A percentile compares a stretch with the other conserved stretches of the same genome.
phyloP scores from a whole-genome alignment of 768 basidiomycete species.

The Leucosporidium yakuticum region DNA sequence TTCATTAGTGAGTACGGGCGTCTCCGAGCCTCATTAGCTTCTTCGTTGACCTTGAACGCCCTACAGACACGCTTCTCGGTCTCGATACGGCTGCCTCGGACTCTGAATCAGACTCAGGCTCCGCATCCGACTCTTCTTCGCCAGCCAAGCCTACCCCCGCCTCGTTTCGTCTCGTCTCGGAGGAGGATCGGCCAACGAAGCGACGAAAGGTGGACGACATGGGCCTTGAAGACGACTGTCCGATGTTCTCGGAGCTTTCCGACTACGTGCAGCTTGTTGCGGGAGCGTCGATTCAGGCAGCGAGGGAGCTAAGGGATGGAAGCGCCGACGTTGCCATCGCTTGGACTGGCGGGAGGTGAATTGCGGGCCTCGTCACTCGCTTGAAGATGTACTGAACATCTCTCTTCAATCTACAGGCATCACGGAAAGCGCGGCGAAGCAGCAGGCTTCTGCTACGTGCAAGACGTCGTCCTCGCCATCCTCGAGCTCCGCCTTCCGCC shows the following conservation, averaged over 20 bases:
- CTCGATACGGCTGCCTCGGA: background rate
- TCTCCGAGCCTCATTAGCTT: too few species aligned
- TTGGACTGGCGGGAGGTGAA: slow-evolving; percentile 84
- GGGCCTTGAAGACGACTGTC: slow-evolving; percentile 62
- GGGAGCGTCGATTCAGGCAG: slow-evolving; percentile 71
- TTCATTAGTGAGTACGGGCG: slow-evolving; percentile 53
- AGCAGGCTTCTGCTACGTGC: slow-evolving; percentile 90
- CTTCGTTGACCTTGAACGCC: too few species aligned
- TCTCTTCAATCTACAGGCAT: slow-evolving; percentile 51
- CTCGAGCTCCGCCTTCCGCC: slow-evolving; percentile 54
- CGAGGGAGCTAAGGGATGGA: slow-evolving; percentile 53
- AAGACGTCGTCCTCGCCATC: slow-evolving; percentile 77
- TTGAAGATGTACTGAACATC: background rate
- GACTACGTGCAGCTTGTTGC: slow-evolving; percentile 67
- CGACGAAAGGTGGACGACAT: slow-evolving; percentile 1
- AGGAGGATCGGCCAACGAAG: slow-evolving; percentile 53
- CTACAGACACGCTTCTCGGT: slow-evolving; percentile 1
- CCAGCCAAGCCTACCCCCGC: background rate
- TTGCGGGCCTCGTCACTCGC: slow-evolving; percentile 15
- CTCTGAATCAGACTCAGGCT: background rate
- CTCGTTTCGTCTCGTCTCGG: slow-evolving; percentile 49
- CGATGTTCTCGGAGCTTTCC: slow-evolving; percentile 62
- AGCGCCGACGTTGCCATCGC: slow-evolving; percentile 61
- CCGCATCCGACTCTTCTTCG: background rate
- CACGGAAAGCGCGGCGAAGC: slow-evolving; percentile 73